Evolutionary conservation across 2,329 filamentous ascomycete genomes (phyloP).

Genomic region (Myotisia sp.): DNA sequence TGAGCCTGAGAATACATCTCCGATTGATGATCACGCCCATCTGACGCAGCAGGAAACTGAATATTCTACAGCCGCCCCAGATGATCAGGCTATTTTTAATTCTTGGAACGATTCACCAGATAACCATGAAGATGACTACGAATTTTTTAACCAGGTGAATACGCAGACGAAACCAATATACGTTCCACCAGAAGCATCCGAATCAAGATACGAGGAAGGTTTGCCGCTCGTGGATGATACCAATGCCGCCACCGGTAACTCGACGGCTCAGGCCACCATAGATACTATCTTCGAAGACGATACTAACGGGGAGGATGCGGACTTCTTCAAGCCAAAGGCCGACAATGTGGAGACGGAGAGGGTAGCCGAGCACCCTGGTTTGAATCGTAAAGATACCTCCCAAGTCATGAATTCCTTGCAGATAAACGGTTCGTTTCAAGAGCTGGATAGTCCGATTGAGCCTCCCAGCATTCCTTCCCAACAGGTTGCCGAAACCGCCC

Average conservation of each 20-base stretch:
- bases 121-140: constrained; percentile 37
- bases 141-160: constrained; percentile 47
- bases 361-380: constrained; percentile 12
- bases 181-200: constrained; percentile 25
- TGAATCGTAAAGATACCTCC: constrained; percentile 57
- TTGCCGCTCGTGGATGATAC: constrained; percentile 44
- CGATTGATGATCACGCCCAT: background rate
- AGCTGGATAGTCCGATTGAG: background rate
- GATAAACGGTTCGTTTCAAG: constrained; percentile 20
- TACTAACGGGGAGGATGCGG: constrained; percentile 24
- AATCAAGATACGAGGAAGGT: constrained; percentile 56
- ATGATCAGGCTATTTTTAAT: background rate
- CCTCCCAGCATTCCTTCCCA: background rate
- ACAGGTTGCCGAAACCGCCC: background rate
- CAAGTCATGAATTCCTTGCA: constrained; percentile 45
- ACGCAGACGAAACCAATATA: constrained; percentile 28
- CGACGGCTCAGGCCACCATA: constrained; percentile 16
- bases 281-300: constrained; percentile 26
- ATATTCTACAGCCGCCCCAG: background rate
- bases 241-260: constrained; percentile 15
- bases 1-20: background rate
- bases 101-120: constrained; percentile 30
- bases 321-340: constrained; percentile 22
- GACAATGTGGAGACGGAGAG: constrained; percentile 9
- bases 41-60: background rate